A percentile compares a stretch with the other conserved stretches of the same genome.
Conservation (phyloP, 345 rosid genomes). For the Eutrema yunnanense region DNA sequence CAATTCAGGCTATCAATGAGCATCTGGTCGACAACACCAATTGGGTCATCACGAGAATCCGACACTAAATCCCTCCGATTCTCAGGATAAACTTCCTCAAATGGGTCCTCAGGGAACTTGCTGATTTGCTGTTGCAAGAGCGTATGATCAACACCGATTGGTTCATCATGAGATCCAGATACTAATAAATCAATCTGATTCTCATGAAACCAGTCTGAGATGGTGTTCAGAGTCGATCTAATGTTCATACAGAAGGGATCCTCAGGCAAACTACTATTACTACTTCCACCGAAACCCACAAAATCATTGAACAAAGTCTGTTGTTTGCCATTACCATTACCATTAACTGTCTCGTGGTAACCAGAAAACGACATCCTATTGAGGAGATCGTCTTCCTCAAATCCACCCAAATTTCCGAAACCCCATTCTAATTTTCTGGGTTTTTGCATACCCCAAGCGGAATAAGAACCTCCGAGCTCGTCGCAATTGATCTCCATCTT, state of each 20-base stretch:
- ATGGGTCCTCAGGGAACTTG: constrained; percentile 21
- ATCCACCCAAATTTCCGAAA: background rate
- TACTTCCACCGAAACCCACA: background rate
- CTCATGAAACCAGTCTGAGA: constrained; percentile 23
- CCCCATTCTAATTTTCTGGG: background rate
- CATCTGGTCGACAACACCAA: background rate
- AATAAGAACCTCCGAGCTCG: background rate
- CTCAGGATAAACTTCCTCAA: constrained; percentile 6
- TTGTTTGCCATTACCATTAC: background rate
- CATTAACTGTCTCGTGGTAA: background rate
- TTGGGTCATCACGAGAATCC: background rate
- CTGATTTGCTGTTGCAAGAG: background rate
- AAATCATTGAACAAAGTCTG: background rate
- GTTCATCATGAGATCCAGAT: background rate
- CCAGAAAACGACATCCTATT: background rate
- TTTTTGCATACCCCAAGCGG: background rate
- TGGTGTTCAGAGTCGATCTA: constrained; percentile 14
- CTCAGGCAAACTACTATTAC: constrained; percentile 8
- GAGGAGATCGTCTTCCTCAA: background rate
- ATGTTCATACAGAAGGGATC: constrained; percentile 30
- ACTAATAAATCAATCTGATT: background rate
- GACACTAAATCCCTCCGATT: background rate
- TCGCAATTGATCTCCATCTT: constrained; percentile 5
- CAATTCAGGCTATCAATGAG: background rate
- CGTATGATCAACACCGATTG: background rate